Evolutionary conservation across 768 basidiomycete species (phyloP), one percentile per base, ranked within the genome.

Genomic region (Tulasnella sp.): DNA sequence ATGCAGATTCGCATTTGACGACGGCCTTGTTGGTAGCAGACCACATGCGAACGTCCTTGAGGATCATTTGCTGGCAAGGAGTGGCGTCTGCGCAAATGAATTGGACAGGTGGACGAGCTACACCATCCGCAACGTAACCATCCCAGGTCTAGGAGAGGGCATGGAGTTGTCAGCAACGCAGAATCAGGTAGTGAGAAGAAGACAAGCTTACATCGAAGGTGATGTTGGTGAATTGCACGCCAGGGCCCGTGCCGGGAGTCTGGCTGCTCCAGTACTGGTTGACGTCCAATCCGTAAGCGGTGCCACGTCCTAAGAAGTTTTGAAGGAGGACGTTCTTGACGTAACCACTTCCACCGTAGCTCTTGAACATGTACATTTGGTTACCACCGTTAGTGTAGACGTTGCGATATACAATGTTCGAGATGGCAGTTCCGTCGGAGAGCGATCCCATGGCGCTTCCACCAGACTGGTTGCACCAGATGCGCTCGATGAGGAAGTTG

Each of bases 391-490:
- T 82, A 79, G 79, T 79, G 76, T 84, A 84, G 58, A 84, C 75
- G 80, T 84, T 79, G 40, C 83, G 79, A 68, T 84, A 84, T n/a
- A 82, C 21, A 24, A 84, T 79, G 71, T 84, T 82, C 78, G 80
- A 44, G 78, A 84, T 83, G 31, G 82, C 79, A 7, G 83, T 84
- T n/a, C 83, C 83, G 21, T 80, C 81, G 5, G 82, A 82, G 16
- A 84, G 80, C 46, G 81, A 82, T 31, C 84, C 84, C 36, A 84
- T 84, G 27, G 84, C 84, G 52, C 81, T 82, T n/a, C 84, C 84
- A 3, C 84, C 84, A 21, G 82, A 82, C 75, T 83, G 83, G 81
- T 85, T 85, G 82, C 85, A 85, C 83, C 83, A 85, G 52, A 85
- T 84, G 39, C 82, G 82, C 78, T 85, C 84, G 62, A 85, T 80